A percentile compares a stretch with the other conserved stretches of the same genome.
These are phyloP conservation scores for Epichloe amarillans DNA, from an alignment of 2,329 filamentous ascomycete genomes.

Conservation along the genomic window DNA sequence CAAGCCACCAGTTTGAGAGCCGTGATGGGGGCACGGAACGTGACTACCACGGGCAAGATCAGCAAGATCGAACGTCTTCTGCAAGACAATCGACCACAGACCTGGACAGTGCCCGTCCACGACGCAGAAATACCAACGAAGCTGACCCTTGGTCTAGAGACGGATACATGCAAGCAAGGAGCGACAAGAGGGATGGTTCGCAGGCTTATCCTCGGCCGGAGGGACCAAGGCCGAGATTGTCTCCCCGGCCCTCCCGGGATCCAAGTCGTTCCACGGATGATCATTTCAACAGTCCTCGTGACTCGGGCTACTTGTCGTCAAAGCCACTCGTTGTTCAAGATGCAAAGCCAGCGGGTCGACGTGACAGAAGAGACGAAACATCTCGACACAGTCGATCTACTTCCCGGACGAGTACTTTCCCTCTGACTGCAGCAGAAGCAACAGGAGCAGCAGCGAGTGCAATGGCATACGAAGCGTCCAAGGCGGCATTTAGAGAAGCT, in stretches of 20 bases:
- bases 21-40: constrained; percentile 16
- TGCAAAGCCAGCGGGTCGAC: constrained; percentile 10
- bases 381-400: constrained; percentile 16
- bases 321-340: constrained; percentile 24
- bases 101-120: constrained; percentile 14
- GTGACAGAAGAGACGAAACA: constrained; percentile 11
- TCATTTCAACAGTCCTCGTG: constrained; percentile 16
- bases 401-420: constrained; percentile 21
- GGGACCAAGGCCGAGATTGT: constrained; percentile 9
- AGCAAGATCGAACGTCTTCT: constrained; percentile 15
- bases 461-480: neutral
- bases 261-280: constrained; percentile 28
- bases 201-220: constrained; percentile 15
- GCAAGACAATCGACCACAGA: constrained; percentile 16
- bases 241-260: constrained; percentile 13
- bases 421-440: constrained; percentile 18
- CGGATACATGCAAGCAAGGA: constrained; percentile 10
- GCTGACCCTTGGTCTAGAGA: constrained; percentile 15
- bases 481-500: neutral
- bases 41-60: constrained; percentile 12
- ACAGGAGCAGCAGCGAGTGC: constrained; percentile 7
- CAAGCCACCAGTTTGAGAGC: constrained; percentile 15
- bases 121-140: constrained; percentile 21
- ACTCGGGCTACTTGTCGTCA: constrained; percentile 17
- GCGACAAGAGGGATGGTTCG: constrained; percentile 19